A percentile compares a stretch with the other conserved stretches of the same genome.
phyloP scores from a whole-genome alignment of 2,329 filamentous ascomycete genomes.

The Raffaelea deltoideospora region DNA sequence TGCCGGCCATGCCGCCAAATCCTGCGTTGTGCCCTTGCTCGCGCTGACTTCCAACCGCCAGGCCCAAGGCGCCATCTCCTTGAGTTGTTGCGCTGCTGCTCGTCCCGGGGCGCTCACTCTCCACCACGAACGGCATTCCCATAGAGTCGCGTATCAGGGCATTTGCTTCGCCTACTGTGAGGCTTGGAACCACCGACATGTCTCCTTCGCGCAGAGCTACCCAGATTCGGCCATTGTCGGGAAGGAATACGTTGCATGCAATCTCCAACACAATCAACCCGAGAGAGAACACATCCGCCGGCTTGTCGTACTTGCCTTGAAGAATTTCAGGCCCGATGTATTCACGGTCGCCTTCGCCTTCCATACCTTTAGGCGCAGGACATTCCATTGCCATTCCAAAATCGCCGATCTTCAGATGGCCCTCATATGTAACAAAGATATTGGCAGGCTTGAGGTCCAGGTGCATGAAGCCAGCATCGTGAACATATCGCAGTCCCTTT shows the following conservation, averaged over 20 bases:
- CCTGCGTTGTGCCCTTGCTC: no score
- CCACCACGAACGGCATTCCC: slow-evolving; percentile 44
- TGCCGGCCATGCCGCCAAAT: no score
- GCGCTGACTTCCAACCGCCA: slow-evolving; percentile 1
- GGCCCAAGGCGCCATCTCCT: slow-evolving; percentile 4
- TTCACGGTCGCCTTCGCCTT: slow-evolving; percentile 87
- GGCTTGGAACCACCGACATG: slow-evolving; percentile 71
- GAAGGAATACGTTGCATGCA: slow-evolving; percentile 82
- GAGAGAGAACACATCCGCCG: slow-evolving; percentile 85
- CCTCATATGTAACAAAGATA: slow-evolving; percentile 67
- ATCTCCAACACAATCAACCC: slow-evolving; percentile 92
- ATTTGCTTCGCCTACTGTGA: slow-evolving; percentile 66
- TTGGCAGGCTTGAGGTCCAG: slow-evolving; percentile 78
- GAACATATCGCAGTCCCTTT: slow-evolving; percentile 79
- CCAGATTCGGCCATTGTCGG: slow-evolving; percentile 87
- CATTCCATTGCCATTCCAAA: slow-evolving; percentile 70
- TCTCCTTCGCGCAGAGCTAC: slow-evolving; percentile 79
- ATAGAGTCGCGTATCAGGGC: slow-evolving; percentile 59
- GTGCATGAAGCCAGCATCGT: slow-evolving; percentile 74
- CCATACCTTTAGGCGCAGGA: slow-evolving; percentile 61
- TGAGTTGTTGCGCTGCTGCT: no score
- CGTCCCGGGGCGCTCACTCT: no score
- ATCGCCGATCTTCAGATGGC: slow-evolving; percentile 70
- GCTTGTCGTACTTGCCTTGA: slow-evolving; percentile 71
- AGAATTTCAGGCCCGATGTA: slow-evolving; percentile 94